A percentile compares a stretch with the other conserved stretches of the same genome.
phyloP scores from a whole-genome alignment of 805 yeast species.

The Ogataea allantospora region DNA sequence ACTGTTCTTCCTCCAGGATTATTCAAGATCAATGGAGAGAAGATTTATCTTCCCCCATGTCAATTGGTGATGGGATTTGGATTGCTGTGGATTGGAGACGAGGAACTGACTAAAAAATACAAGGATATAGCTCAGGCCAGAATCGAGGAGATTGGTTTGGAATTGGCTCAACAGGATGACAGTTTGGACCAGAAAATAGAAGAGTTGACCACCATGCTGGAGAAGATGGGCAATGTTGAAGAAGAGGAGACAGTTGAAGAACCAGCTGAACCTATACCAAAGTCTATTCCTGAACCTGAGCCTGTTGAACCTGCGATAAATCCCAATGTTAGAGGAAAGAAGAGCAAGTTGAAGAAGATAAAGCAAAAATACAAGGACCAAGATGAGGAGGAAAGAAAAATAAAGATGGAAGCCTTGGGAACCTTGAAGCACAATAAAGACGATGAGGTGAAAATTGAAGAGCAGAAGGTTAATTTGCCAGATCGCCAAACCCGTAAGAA shows the following conservation, averaged over 20 bases:
- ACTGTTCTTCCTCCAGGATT: conserved; percentile 59
- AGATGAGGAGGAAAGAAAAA: conserved; percentile 79
- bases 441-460: conserved; percentile 12
- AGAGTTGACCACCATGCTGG: conserved; percentile 33
- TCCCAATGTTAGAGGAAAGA: conserved; percentile 72
- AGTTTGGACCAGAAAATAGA: conserved; percentile 24
- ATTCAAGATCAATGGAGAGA: conserved; percentile 53
- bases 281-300: conserved; percentile 21
- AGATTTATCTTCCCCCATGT: conserved; percentile 67
- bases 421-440: conserved; percentile 59
- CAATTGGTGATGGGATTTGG: conserved; percentile 90
- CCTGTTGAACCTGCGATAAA: conserved; percentile 22
- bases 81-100: conserved; percentile 69
- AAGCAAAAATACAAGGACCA: conserved; percentile 83
- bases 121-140: conserved; percentile 26
- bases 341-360: conserved; percentile 78
- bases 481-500: conserved; percentile 25
- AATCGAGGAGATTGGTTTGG: conserved; percentile 31
- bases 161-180: conserved; percentile 29
- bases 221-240: conserved; percentile 21
- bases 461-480: conserved; percentile 9
- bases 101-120: conserved; percentile 41
- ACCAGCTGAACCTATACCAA: conserved; percentile 14
- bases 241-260: conserved; percentile 11
- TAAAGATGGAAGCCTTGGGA: conserved; percentile 81